phyloP scores from a whole-genome alignment of 2,329 filamentous ascomycete genomes.

The Fusarium subglutinans region DNA sequence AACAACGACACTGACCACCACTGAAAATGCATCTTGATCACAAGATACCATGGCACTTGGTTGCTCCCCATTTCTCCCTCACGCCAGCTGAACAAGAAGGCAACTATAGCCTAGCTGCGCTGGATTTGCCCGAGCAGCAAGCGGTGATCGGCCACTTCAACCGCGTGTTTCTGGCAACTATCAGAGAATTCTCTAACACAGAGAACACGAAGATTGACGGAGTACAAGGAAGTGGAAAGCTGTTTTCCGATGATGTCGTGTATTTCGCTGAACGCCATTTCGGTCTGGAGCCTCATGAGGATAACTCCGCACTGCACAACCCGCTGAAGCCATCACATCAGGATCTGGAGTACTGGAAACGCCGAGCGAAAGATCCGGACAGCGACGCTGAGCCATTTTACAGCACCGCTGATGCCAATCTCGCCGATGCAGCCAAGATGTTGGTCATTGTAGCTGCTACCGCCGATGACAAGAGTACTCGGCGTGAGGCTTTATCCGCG shows the following conservation, averaged over 20 bases:
- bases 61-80: neutral
- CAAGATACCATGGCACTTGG: neutral
- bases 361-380: fast-evolving
- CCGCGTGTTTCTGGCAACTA: neutral
- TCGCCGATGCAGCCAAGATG: neutral
- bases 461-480: fast-evolving
- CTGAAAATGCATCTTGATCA: neutral
- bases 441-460: neutral
- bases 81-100: too few species aligned
- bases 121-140: neutral
- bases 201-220: neutral
- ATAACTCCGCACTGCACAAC: neutral
- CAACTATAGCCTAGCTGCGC: neutral
- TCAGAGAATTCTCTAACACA: neutral
- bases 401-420: neutral
- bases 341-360: neutral
- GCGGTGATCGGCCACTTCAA: neutral
- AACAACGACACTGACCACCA: neutral
- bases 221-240: fast-evolving
- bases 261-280: neutral
- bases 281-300: neutral
- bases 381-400: neutral
- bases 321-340: neutral
- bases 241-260: neutral
- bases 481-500: neutral